Evolutionary conservation across 2,329 filamentous ascomycete genomes (phyloP).

Genomic region (Nemania bipapillata): DNA sequence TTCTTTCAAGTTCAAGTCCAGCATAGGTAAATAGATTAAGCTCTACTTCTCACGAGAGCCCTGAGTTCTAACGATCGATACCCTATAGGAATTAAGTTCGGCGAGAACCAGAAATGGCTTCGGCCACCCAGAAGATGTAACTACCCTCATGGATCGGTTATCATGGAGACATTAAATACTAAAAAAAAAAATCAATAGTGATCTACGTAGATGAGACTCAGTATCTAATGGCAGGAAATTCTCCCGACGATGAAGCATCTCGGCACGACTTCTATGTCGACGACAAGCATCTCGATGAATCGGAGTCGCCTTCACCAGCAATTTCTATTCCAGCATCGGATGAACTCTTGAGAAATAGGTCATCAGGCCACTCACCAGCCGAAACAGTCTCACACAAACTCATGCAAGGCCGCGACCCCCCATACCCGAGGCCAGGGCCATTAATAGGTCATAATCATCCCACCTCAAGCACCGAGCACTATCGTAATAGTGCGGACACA

Average conservation of each 20-base stretch:
- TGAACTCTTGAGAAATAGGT: constrained; percentile 20
- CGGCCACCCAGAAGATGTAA: constrained; percentile 47
- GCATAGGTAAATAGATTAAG: constrained; percentile 45
- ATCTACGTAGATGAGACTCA: constrained; percentile 50
- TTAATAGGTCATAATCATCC: not conserved
- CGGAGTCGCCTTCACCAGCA: constrained; percentile 33
- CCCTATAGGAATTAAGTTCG: constrained; percentile 42
- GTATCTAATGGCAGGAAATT: constrained; percentile 42
- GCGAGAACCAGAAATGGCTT: constrained; percentile 49
- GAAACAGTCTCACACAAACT: not conserved
- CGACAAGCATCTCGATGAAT: constrained; percentile 33
- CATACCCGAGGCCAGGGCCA: constrained; percentile 17
- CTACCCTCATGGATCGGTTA: not conserved
- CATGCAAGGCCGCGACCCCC: not conserved
- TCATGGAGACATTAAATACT: constrained; percentile 7
- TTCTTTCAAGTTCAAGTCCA: constrained; percentile 52
- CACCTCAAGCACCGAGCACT: constrained; percentile 17
- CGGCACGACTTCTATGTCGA: constrained; percentile 40
- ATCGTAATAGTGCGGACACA: constrained; percentile 23
- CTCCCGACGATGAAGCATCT: constrained; percentile 39
- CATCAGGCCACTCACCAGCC: not conserved
- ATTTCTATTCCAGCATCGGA: constrained; percentile 15
- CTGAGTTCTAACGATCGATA: constrained; percentile 23
- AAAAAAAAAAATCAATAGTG: constrained; percentile 43
- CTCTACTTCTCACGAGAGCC: not conserved